Evolutionary conservation across 441 rosid species (phyloP).

Genomic region (Jatropha podagrica): DNA sequence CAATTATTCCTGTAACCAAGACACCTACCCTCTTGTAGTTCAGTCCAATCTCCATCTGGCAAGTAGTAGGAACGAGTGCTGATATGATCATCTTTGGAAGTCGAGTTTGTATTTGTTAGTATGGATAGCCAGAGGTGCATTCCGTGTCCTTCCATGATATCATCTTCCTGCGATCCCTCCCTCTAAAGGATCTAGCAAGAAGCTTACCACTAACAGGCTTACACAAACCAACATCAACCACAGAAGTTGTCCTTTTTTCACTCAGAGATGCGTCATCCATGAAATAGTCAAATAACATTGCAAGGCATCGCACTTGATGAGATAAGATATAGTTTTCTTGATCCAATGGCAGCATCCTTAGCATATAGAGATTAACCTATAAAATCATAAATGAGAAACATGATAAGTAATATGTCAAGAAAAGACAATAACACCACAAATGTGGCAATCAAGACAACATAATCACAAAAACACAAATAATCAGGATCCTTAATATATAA

Average conservation of each 20-base stretch:
- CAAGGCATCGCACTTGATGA: slow-evolving; percentile 77
- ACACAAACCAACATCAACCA: slow-evolving; percentile 78
- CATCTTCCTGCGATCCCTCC: slow-evolving; percentile 90
- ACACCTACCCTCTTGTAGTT: not conserved
- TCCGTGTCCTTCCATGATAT: slow-evolving; percentile 82
- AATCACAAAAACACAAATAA: not conserved
- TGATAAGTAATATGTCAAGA: not conserved
- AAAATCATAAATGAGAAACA: slow-evolving; percentile 22
- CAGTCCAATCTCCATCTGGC: not conserved
- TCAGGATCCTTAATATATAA: not conserved
- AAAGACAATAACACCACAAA: not conserved
- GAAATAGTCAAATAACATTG: slow-evolving; percentile 79
- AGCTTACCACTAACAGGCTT: slow-evolving; percentile 73
- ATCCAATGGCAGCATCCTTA: slow-evolving; percentile 60
- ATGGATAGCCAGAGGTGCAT: slow-evolving; percentile 54
- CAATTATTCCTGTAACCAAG: not conserved
- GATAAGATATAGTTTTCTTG: slow-evolving; percentile 59
- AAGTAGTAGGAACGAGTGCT: not conserved
- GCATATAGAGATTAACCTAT: slow-evolving; percentile 79
- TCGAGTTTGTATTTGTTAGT: slow-evolving; percentile 25
- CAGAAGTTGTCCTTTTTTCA: slow-evolving; percentile 49
- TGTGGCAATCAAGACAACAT: not conserved
- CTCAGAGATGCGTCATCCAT: slow-evolving; percentile 58
- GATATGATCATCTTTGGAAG: not conserved
- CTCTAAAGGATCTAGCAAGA: slow-evolving; percentile 78